Base-by-base conservation (phyloP, 2,329 filamentous ascomycete species). In the Xylariaceae sp. region DNA sequence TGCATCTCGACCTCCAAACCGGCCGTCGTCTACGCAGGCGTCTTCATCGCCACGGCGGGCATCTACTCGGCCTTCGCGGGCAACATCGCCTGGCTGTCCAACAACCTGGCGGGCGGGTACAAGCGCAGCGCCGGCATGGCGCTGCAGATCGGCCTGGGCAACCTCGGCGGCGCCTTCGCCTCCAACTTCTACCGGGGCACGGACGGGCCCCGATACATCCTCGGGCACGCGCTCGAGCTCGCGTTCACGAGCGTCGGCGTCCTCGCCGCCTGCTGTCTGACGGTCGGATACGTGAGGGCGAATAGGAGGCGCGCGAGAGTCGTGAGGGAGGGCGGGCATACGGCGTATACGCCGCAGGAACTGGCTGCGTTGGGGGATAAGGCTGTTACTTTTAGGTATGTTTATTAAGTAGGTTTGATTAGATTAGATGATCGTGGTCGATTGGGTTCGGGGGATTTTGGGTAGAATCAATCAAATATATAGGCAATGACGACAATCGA, bases 31-130 rank as follows among this genome's bases (percentile, higher is more conserved):
- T 94, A 94, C 50, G 83, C 76, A 0, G 87, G 83, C 0, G 81
- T 82, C 0, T 94, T 89, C 60, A 66, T 94, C 0, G 83, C 78
- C 0, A 83, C 86, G 0, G 73, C 86, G 41, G 83, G 84, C 2
- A 88, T 92, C 40, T 92, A 90, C 50, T 85, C 88, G 0, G 80
- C 77, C 18, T 84, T 92, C 41, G 69, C 85, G 0, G 89, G 89
- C 37, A 83, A 83, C 1, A 83, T 94, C 35, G 72, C 82, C 0
- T 94, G 88, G 88, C 66, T 81, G 0, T 75, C 76, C 23, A 94
- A 92, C 59, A 94, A 94, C 44, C 71, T 85, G 9, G 79, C 89
- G 39, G 70, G 70, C 0, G 68, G 64, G 31, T 71, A 71, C 59
- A 94, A 94, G 60, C 68, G 79, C 4, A 72, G 71, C 7, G 73